Evolutionary conservation across 345 rosid genomes (phyloP), one percentile per base, ranked within the genome.

Genomic region (Clausena lansium): DNA sequence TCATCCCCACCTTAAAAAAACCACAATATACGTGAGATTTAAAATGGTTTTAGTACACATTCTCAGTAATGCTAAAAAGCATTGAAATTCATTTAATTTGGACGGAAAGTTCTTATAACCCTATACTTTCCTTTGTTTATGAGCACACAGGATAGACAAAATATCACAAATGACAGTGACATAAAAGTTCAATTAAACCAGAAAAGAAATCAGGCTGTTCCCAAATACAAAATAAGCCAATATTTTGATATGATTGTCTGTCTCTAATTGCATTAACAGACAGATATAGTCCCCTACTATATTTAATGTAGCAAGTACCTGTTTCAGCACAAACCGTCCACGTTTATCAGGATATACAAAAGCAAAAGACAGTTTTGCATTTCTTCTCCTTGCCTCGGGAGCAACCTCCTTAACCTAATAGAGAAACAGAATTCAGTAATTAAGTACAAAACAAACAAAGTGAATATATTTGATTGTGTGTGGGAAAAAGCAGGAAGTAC

Each of bases 381-480:
- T 90, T 83, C 92, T 91, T 87, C 94, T 92, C 84, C 95, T 91
- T 73, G 99, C 98, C 73, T 90, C 98, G 9, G 93, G 90, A 65
- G 94, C 92, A 27, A 95, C 97, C 90, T 94, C 97, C 82, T 92
- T 90, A 59, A 95, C 98, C 99, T 90, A 78, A 39, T 73, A 67
- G 24, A 22, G 61, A 71, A 27, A 60, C 32, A 50, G 1, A 15
- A 64, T 22, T 64, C 47, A 63, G 61, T 50, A 47, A 74, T 32
- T 6, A 75, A 15, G 17, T 15, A 50, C 30, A n/a, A 14, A 22
- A 33, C 27, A 63, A 17, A 7, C 4, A 45, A 22, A 19, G 32
- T 30, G 22, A 10, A 62, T 6, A 27, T 28, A 74, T 74, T 19
- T 9, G 19, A 22, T 30, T 47, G 24, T 27, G 36, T 0, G 28